These are phyloP conservation scores for Biscogniauxia marginata DNA, from an alignment of 2,329 filamentous ascomycete species.

Conservation along the genomic window DNA sequence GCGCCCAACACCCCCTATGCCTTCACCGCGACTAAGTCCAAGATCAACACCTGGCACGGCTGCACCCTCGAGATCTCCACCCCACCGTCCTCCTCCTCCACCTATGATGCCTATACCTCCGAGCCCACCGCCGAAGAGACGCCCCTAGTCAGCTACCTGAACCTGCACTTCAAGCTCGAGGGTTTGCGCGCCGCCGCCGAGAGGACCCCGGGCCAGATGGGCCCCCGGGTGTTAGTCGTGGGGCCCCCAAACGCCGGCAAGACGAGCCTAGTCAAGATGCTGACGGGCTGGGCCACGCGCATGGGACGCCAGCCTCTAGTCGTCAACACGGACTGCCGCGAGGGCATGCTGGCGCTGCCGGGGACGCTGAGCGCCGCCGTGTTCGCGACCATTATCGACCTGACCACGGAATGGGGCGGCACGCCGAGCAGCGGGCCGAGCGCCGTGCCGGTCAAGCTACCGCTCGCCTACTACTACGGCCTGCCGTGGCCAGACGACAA, in stretches of 20 bases:
- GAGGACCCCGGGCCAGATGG: slow-evolving; percentile 37
- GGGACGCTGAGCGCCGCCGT: slow-evolving; percentile 85
- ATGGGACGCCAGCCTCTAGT: slow-evolving; percentile 73
- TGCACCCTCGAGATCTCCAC: slow-evolving; percentile 79
- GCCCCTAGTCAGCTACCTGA: slow-evolving; percentile 75
- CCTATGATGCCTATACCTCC: slow-evolving; percentile 53
- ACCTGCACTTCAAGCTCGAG: slow-evolving; percentile 85
- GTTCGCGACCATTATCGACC: slow-evolving; percentile 82
- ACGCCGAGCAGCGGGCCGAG: slow-evolving; percentile 90
- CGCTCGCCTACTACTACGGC: slow-evolving; percentile 87
- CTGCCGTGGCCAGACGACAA: slow-evolving; percentile 71
- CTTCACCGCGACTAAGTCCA: slow-evolving; percentile 79
- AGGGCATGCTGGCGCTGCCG: slow-evolving; percentile 74
- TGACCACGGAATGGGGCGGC: slow-evolving; percentile 78
- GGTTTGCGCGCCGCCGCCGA: slow-evolving; percentile 64
- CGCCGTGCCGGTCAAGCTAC: slow-evolving; percentile 84
- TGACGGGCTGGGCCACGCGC: slow-evolving; percentile 78
- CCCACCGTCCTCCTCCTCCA: slow-evolving; percentile 44
- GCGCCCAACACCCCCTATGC: slow-evolving; percentile 76
- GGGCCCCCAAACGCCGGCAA: slow-evolving; percentile 80
- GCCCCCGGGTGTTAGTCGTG: slow-evolving; percentile 81
- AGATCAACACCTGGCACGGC: slow-evolving; percentile 89
- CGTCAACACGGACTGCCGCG: slow-evolving; percentile 79
- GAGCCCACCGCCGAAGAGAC: slow-evolving; percentile 75
- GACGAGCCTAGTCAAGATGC: slow-evolving; percentile 72